Evolutionary conservation across 805 yeast genomes (phyloP), one percentile per base, ranked within the genome.

Genomic region (Wickerhamiella azymoides): DNA sequence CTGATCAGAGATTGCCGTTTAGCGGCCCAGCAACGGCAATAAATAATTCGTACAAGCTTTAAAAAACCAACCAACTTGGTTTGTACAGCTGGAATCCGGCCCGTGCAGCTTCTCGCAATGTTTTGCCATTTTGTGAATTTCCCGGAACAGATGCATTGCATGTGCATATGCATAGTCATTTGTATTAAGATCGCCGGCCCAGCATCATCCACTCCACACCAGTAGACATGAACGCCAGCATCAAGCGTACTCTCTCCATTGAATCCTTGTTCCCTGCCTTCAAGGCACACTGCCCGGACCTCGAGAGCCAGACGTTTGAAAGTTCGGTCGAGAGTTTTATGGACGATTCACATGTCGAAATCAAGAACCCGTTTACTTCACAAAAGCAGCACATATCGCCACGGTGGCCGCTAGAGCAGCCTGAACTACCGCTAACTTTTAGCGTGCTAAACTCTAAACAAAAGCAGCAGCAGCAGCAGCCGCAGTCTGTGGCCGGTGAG

Each of bases 371-470:
- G 26, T 37, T 43, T 21, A 26, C 41, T 14, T 17, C 30, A 14
- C 10, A 17, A 16, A 36, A 21, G 21, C 26, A 17, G 3, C 36
- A 36, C 21, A 25, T 26, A 4, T 41, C 44, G 9, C 32, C 44
- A 10, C 19, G 44, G 11, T 41, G 44, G 44, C 44, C 44, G n/a
- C 33, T 54, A 10, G 52, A 55, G 32, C 44, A 50, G 37, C 52
- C 50, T 11, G 58, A 55, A 39, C 52, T 50, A 6, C 50, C 58
- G 10, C 47, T 58, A 8, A 47, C 57, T 9, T 56, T 56, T 36
- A 53, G 59, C 3, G 44, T 53, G 39, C 52, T 56, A 43, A 36
- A 38, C 37, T 28, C 43, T 10, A 39, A 28, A 33, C 42, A 17
- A 9, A 19, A 17, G 24, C 40, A 18, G 27, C 26, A 26, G 18